Base-by-base conservation (phyloP, 805 yeast genomes). In the Cyberlindnera subsufficiens region DNA sequence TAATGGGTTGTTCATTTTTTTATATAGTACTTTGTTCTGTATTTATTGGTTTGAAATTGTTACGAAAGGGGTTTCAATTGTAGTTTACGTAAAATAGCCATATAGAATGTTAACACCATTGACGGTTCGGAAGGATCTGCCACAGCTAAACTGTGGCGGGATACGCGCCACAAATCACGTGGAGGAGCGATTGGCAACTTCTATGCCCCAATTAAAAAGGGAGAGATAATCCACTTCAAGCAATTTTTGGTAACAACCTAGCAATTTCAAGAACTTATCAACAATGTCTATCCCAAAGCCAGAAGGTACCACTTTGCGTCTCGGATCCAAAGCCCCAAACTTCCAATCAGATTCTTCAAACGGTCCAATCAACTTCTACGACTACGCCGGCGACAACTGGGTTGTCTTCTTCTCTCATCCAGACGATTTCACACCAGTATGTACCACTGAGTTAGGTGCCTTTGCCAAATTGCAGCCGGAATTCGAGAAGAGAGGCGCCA, bases 391-490 rank as follows among this genome's bases (percentile, higher is more conserved):
- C 30, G 69, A 72, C 56, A 64, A 71, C 44, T 82, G 89, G 88
- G 72, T 71, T 37, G 77, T 82, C 33, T 71, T 82, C 49, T 82
- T 82, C 66, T 78, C 85, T 29, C 88, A 82, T 60, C 89, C 89
- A 43, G 87, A 80, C 51, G 88, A 82, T 60, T 82, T 78, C 69
- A 82, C 89, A 17, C 89, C 89, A 30, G 86, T 82, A 38, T 82
- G 89, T 62, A 82, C 88, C 50, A 82, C 89, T 40, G 89, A 82
- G 63, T 69, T 82, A 46, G 88, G 88, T 49, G 88, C 87, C 7
- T 81, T 82, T 56, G 82, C 87, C 50, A 75, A 77, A 58, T 67
- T 82, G 58, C 78, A 80, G 58, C 83, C 84, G 13, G 87, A 82
- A 60, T 82, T 82, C 58, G 69, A 69, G 53, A 73, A 75, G 60